Evolutionary conservation across 352 stramenopile genomes (phyloP).

Genomic region (Globisporangium okanoganense): DNA sequence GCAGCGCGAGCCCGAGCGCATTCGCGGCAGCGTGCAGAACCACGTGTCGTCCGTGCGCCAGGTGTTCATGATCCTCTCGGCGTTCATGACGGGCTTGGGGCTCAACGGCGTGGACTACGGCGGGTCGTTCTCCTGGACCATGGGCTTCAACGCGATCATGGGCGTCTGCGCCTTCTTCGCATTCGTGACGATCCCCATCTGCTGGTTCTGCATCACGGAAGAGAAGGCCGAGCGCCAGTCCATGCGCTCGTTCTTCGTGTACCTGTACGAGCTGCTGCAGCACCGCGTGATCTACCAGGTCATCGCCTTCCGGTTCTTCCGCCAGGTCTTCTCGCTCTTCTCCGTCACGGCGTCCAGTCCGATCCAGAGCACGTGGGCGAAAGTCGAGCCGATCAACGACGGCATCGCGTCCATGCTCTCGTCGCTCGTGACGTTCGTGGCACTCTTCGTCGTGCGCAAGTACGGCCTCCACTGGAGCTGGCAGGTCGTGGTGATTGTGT

Average conservation of each 20-base stretch:
- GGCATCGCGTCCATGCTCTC: constrained; percentile 43
- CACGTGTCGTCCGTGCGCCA: constrained; percentile 31
- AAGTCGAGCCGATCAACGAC: constrained; percentile 57
- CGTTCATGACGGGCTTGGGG: constrained; percentile 40
- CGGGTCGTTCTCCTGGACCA: constrained; percentile 41
- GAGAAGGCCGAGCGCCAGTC: constrained; percentile 27
- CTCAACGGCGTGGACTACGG: constrained; percentile 48
- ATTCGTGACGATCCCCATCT: constrained; percentile 32
- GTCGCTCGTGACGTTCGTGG: constrained; percentile 32
- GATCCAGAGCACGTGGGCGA: constrained; percentile 50
- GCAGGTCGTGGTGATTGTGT: constrained; percentile 34
- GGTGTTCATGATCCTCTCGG: constrained; percentile 30
- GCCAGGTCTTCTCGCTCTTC: constrained; percentile 41
- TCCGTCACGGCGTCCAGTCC: constrained; percentile 40
- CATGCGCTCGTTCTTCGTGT: constrained; percentile 30
- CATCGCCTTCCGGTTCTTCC: constrained; percentile 51
- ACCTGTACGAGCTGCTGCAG: constrained; percentile 40
- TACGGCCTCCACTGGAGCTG: constrained; percentile 60
- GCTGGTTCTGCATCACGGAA: constrained; percentile 45
- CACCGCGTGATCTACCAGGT: constrained; percentile 52
- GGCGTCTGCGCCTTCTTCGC: constrained; percentile 32
- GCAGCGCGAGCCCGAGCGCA: constrained; percentile 39
- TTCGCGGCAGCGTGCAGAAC: constrained; percentile 42
- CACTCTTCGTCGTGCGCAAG: constrained; percentile 34
- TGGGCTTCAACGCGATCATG: constrained; percentile 58